Conservation (phyloP, 768 basidiomycete genomes). For the Tricholoma matsutake region DNA sequence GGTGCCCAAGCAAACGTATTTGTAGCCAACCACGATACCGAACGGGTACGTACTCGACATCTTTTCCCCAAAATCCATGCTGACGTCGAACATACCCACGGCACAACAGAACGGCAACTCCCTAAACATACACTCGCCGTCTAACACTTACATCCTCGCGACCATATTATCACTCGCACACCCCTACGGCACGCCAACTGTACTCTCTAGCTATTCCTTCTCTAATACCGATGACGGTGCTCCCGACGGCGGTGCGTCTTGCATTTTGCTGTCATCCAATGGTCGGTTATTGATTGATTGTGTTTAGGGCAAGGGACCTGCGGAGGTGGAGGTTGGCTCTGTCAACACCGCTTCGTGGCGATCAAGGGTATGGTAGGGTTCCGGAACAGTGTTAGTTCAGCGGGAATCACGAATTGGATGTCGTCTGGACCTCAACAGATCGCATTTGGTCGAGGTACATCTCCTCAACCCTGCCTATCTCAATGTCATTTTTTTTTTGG, state of each 20-base stretch:
- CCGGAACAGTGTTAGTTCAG: constrained; percentile 52
- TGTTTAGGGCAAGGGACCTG: constrained; percentile 46
- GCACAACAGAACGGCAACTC: constrained; percentile 45
- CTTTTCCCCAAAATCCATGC: not conserved
- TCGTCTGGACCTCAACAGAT: constrained; percentile 57
- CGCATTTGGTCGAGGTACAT: constrained; percentile 61
- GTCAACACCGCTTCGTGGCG: constrained; percentile 61
- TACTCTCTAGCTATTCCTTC: constrained; percentile 60
- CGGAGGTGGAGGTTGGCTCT: constrained; percentile 61
- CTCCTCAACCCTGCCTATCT: not conserved
- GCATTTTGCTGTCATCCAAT: not conserved
- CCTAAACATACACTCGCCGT: constrained; percentile 55
- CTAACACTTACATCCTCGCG: constrained; percentile 61
- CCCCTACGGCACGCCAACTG: constrained; percentile 61
- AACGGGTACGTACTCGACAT: constrained; percentile 37
- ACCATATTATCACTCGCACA: constrained; percentile 65
- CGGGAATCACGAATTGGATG: constrained; percentile 53
- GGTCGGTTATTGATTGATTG: not conserved
- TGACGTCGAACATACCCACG: not conserved
- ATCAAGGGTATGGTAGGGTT: constrained; percentile 65
- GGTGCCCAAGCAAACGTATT: constrained; percentile 58
- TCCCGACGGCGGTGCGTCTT: constrained; percentile 49
- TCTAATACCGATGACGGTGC: constrained; percentile 50
- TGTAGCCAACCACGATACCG: constrained; percentile 70
- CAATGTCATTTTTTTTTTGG: not conserved